These are phyloP conservation scores for Lindgomyces ingoldianus DNA, from an alignment of 495 filamentous ascomycete species.

Conservation along the genomic window DNA sequence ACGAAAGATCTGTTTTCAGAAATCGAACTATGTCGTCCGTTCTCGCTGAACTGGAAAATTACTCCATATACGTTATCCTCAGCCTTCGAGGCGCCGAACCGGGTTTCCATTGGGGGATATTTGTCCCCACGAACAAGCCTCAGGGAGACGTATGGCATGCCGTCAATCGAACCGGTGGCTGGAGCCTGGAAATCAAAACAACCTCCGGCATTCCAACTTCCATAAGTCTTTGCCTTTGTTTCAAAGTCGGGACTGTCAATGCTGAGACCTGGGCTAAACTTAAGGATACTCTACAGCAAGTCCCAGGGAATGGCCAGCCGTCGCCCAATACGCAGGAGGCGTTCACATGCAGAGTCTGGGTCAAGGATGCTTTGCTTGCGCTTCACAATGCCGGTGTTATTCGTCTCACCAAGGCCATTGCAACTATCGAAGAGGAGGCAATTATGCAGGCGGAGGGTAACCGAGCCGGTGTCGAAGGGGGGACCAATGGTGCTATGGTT, in stretches of 20 bases:
- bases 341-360: conserved; percentile 6
- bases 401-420: not conserved
- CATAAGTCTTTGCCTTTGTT: not conserved
- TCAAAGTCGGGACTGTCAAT: conserved; percentile 9
- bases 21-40: not conserved
- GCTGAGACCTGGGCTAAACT: not conserved
- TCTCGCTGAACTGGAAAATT: not conserved
- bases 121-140: not conserved
- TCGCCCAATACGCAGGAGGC: conserved; percentile 1
- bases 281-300: not conserved
- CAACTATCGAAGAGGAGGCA: conserved; percentile 1
- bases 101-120: not conserved
- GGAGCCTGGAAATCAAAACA: not conserved
- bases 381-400: conserved; percentile 8
- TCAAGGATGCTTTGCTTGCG: conserved; percentile 8
- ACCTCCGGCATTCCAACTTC: not conserved
- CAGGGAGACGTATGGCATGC: not conserved
- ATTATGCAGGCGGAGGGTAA: not conserved
- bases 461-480: not conserved
- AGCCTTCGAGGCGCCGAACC: not conserved
- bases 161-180: not conserved
- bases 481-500: not conserved
- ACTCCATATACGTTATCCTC: conserved; percentile 2
- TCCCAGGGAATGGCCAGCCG: not conserved
- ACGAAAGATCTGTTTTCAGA: not conserved